Evolutionary conservation across 1,284 basidiomycete species (phyloP).

Genomic region (Rhodotorula sp.): DNA sequence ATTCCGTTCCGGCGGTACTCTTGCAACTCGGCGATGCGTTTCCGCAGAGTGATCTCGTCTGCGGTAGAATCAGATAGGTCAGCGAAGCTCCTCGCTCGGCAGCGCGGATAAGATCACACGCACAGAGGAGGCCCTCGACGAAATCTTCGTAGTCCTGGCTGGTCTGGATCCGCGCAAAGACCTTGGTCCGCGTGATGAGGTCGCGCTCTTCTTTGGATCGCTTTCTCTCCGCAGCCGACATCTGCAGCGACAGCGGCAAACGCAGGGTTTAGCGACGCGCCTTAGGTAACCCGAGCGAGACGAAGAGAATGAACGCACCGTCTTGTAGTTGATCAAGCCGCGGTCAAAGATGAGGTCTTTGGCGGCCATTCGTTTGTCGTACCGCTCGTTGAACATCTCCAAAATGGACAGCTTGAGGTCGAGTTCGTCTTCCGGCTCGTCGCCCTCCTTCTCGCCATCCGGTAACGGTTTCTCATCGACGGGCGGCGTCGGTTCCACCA

Average conservation of each 20-base stretch:
- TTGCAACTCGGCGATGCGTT: conserved; percentile 82
- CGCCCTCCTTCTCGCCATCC: conserved; percentile 61
- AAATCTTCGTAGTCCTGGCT: conserved; percentile 88
- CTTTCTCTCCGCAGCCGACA: conserved; percentile 86
- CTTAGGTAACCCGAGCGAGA: too few species aligned
- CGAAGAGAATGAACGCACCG: conserved; percentile 56
- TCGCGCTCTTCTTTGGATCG: conserved; percentile 88
- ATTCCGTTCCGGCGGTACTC: conserved; percentile 81
- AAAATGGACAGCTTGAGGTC: conserved; percentile 84
- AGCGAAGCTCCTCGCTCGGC: neutral
- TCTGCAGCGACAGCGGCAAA: conserved; percentile 55
- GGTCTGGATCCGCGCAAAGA: conserved; percentile 88
- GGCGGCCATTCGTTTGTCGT: conserved; percentile 81
- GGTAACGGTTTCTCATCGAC: conserved; percentile 12
- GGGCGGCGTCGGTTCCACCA: neutral
- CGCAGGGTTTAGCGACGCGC: neutral
- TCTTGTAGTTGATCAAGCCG: conserved; percentile 88
- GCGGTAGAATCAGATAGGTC: neutral
- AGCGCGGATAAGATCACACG: conserved; percentile 41
- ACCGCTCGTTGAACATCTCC: conserved; percentile 86
- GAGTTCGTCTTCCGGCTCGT: conserved; percentile 78
- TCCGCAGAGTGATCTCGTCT: conserved; percentile 83
- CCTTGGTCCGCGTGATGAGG: conserved; percentile 80
- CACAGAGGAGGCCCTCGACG: conserved; percentile 83
- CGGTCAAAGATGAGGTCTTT: conserved; percentile 93